Evolutionary conservation across 352 stramenopile genomes (phyloP).

Genomic region (Phytopythium boreale): DNA sequence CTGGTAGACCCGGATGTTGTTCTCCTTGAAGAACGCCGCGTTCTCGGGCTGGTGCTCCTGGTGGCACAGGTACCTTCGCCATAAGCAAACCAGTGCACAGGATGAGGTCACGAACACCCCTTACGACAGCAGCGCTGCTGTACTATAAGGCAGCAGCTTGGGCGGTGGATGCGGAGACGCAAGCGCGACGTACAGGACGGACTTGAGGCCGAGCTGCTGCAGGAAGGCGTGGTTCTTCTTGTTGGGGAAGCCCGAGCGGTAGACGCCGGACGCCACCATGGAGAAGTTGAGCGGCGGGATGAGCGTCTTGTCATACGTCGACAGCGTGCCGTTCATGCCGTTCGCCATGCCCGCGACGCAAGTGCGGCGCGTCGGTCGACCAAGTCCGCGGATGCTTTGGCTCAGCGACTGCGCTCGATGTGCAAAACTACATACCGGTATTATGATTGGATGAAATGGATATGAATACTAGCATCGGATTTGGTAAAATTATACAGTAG

Average conservation of each 20-base stretch:
- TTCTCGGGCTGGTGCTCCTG: conserved; percentile 84
- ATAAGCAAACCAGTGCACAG: background rate
- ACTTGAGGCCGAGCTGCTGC: conserved; percentile 82
- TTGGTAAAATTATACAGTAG: background rate
- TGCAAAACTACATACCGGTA: no score
- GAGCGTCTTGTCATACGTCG: conserved; percentile 84
- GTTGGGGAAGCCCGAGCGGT: conserved; percentile 86
- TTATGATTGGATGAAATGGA: background rate
- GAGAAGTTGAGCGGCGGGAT: conserved; percentile 90
- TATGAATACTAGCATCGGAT: background rate
- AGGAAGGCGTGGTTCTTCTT: conserved; percentile 88
- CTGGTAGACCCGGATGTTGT: conserved; percentile 80
- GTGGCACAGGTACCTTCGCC: conserved; percentile 69
- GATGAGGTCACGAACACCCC: no score
- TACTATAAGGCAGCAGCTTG: no score
- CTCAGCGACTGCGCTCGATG: no score
- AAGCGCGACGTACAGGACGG: conserved; percentile 76
- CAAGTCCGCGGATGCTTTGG: background rate
- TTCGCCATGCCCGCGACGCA: background rate
- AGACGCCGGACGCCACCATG: conserved; percentile 86
- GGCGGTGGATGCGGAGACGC: no score
- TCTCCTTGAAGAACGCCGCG: conserved; percentile 76
- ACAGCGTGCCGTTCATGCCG: conserved; percentile 33
- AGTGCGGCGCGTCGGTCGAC: no score
- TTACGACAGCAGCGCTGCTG: no score